phyloP scores from a whole-genome alignment of 2,329 filamentous ascomycete species.

The Alternaria ethzedia region DNA sequence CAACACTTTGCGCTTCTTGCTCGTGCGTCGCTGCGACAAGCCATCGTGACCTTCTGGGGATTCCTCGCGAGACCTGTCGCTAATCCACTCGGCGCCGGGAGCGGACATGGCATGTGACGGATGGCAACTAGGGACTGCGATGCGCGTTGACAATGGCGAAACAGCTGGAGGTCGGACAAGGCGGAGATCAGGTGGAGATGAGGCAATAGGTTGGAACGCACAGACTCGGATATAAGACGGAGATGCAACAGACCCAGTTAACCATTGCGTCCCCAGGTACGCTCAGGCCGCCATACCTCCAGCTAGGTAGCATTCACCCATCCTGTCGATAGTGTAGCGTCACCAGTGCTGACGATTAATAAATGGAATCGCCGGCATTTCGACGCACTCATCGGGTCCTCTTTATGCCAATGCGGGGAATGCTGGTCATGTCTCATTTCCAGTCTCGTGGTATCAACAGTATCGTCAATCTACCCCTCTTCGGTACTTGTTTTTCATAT shows the following conservation, averaged over 20 bases:
- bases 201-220: not conserved
- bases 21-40: conserved; percentile 47
- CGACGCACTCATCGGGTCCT: not conserved
- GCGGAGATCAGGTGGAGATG: conserved; percentile 19
- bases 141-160: conserved; percentile 1
- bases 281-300: not conserved
- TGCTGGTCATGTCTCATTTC: conserved; percentile 17
- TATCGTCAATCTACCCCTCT: not conserved
- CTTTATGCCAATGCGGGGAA: conserved; percentile 19
- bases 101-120: conserved; percentile 32
- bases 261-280: not conserved
- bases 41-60: conserved; percentile 36
- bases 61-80: conserved; percentile 38
- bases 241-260: not conserved
- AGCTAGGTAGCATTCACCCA: not conserved
- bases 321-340: not conserved
- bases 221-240: conserved; percentile 5
- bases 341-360: not conserved
- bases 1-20: conserved; percentile 54
- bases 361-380: not conserved
- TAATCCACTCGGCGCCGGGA: conserved; percentile 25
- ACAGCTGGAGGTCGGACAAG: conserved; percentile 27
- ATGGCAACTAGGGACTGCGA: not conserved
- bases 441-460: conserved; percentile 1
- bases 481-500: not conserved